Evolutionary conservation across 2,329 filamentous ascomycete genomes (phyloP), one percentile per base, ranked within the genome.

Genomic region (Botryosphaeria dothidea): DNA sequence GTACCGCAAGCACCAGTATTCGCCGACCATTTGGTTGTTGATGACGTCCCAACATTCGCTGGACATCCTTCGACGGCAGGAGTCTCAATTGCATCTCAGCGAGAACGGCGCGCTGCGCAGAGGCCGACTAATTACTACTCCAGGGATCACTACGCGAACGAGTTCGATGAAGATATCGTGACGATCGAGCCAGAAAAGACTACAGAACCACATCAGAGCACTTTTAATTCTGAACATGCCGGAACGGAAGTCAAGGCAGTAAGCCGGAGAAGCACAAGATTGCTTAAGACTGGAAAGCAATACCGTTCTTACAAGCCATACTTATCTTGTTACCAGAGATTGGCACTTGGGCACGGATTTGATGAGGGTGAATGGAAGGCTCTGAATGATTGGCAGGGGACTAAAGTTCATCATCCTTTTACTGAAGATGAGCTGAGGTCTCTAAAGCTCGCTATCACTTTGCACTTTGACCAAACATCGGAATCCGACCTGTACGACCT

Each of bases 391-490:
- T 78, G 75, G 75, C 70, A 74, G 66, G 71, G 74, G 0, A 60
- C 65, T 19, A 27, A 73, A 1, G 23, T 78, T 15, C 76, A 78
- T 51, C 71, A 77, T 1, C 75, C 77, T 41, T 75, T 78, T 41
- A 70, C 68, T 15, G 31, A 67, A 2, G 65, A 61, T 38, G 76
- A 78, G 60, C 31, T 77, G 4, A 63, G 66, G 13, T 23, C 66
- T 8, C 71, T 77, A 2, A 65, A 74, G 48, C 64, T 56, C 21
- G 66, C 60, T 1, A 49, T 73, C 1, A n/a, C 25, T 3, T 57
- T 27, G 4, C 27, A 25, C 13, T 46, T 43, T 31, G 15, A n/a
- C 9, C 6, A n/a, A 9, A 21, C 21, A 3, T 15, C 3, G 17
- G n/a, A 34, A 9, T n/a, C 38, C 17, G 19, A 19, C 7, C 23